Evolutionary conservation across 2,329 filamentous ascomycete genomes (phyloP).

Genomic region (Sclerotiophoma versabilis): DNA sequence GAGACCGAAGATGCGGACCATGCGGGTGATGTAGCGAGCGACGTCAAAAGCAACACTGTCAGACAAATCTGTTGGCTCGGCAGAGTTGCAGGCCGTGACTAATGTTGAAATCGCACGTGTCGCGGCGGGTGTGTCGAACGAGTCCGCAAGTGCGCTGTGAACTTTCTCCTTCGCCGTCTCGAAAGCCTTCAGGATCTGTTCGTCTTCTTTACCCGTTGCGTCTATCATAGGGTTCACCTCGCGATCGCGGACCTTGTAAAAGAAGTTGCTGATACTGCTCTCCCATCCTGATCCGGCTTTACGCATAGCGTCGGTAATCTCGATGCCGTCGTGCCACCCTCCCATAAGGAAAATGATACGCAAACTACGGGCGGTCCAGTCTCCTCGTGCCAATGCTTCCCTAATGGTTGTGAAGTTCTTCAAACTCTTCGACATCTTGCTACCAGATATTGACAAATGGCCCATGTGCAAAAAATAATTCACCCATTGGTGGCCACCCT

Average conservation of each 20-base stretch:
- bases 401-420: conserved; percentile 97
- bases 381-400: conserved; percentile 72
- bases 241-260: conserved; percentile 64
- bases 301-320: conserved; percentile 85
- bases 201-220: conserved; percentile 43
- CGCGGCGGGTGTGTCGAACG: conserved; percentile 82
- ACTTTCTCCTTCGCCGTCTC: conserved; percentile 63
- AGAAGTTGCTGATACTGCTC: conserved; percentile 75
- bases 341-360: conserved; percentile 88
- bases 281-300: conserved; percentile 81
- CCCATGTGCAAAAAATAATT: conserved; percentile 98
- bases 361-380: conserved; percentile 80
- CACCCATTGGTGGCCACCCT: conserved; percentile 73
- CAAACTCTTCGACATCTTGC: conserved; percentile 94
- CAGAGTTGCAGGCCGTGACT: conserved; percentile 76
- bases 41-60: conserved; percentile 59
- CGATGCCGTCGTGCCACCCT: conserved; percentile 88
- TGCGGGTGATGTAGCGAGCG: conserved; percentile 81
- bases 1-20: conserved; percentile 85
- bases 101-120: conserved; percentile 81
- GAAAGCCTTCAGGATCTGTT: conserved; percentile 58
- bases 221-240: conserved; percentile 46
- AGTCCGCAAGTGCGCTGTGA: conserved; percentile 76
- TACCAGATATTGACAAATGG: conserved; percentile 85
- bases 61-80: conserved; percentile 51